Conservation (phyloP, 2,329 filamentous ascomycete genomes). For the Pseudogymnoascus sp. region DNA sequence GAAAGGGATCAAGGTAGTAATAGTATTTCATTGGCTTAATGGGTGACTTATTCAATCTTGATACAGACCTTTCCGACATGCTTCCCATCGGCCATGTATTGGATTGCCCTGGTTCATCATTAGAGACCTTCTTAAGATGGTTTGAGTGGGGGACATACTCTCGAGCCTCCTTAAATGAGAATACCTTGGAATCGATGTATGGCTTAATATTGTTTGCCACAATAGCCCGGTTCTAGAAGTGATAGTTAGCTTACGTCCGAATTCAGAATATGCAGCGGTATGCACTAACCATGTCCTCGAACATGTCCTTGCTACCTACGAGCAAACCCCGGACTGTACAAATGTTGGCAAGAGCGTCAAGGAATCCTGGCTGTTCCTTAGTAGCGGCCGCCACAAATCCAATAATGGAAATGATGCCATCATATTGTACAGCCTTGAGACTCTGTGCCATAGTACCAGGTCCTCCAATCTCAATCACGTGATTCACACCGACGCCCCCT, state of each 20-base stretch:
- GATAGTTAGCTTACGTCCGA: background rate
- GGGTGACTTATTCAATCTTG: conserved; percentile 22
- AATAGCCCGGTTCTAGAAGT: conserved; percentile 33
- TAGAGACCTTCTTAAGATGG: background rate
- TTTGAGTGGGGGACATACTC: conserved; percentile 25
- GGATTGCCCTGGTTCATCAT: conserved; percentile 31
- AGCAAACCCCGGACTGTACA: conserved; percentile 39
- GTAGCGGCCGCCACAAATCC: conserved; percentile 27
- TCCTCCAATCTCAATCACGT: conserved; percentile 38
- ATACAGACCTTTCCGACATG: conserved; percentile 42
- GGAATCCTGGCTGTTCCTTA: conserved; percentile 22
- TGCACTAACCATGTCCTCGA: conserved; percentile 38
- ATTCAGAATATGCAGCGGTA: background rate
- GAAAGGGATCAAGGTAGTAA: background rate
- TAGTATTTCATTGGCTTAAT: background rate
- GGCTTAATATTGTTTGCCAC: conserved; percentile 39
- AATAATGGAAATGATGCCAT: conserved; percentile 34
- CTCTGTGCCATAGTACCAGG: conserved; percentile 32
- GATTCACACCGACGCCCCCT: conserved; percentile 31
- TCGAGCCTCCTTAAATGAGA: conserved; percentile 36
- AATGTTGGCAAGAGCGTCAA: conserved; percentile 25
- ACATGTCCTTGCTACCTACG: conserved; percentile 37
- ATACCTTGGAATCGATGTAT: conserved; percentile 38
- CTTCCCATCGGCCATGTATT: conserved; percentile 43
- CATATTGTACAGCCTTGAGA: conserved; percentile 31